Evolutionary conservation across 257 asterid species (phyloP).

Genomic region (Osmanthus fragrans): DNA sequence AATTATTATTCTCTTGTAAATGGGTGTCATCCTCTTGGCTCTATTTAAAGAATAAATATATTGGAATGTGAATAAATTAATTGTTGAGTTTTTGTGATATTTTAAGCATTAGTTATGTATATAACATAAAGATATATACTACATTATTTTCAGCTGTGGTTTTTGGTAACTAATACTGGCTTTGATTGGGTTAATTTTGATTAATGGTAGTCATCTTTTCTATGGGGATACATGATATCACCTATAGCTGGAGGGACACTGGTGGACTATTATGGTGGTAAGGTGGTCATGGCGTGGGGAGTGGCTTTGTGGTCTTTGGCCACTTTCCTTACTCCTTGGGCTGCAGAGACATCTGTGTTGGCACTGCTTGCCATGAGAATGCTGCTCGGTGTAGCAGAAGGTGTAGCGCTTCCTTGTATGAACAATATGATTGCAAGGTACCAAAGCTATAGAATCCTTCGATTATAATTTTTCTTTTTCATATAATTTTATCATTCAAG

Average conservation of each 20-base stretch:
- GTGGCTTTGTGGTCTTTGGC: constrained; percentile 97
- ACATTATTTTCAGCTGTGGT: constrained; percentile 11
- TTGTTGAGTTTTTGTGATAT: background rate
- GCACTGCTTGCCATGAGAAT: constrained; percentile 73
- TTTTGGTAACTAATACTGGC: constrained; percentile 13
- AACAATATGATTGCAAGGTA: constrained; percentile 94
- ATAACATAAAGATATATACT: background rate
- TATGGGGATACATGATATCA: constrained; percentile 98
- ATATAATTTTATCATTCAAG: background rate
- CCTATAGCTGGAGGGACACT: constrained; percentile 96
- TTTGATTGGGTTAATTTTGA: constrained; percentile 48
- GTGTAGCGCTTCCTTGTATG: constrained; percentile 99
- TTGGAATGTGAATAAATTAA: background rate
- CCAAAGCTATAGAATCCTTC: constrained; percentile 1
- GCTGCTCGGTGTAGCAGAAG: constrained; percentile 95
- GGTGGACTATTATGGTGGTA: constrained; percentile 88
- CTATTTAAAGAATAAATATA: background rate
- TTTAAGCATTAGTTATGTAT: background rate
- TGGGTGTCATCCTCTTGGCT: background rate
- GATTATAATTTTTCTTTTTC: background rate
- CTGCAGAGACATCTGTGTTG: constrained; percentile 74
- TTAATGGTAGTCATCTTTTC: constrained; percentile 96
- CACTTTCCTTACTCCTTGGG: constrained; percentile 96
- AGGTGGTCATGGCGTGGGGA: constrained; percentile 97
- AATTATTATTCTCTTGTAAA: constrained; percentile 5